Percentiles rank a stretch among this genome's conserved stretches.
Conservation (phyloP, 768 basidiomycete species). For the Cyathus striatus region DNA sequence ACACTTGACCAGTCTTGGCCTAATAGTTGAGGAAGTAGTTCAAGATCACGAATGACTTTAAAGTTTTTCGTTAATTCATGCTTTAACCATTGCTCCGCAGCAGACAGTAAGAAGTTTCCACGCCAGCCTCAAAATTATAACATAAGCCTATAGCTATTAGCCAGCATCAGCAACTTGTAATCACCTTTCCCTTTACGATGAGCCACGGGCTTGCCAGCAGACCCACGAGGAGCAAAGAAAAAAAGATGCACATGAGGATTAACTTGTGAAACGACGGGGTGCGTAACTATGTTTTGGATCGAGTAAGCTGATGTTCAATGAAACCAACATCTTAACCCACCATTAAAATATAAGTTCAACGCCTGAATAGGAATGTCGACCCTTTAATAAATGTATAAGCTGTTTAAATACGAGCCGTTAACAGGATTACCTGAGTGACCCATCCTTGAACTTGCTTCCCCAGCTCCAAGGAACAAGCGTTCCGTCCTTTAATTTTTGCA, state of each 20-base stretch:
- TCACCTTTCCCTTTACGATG: conserved; percentile 89
- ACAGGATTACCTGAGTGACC: conserved; percentile 64
- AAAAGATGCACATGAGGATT: conserved; percentile 92
- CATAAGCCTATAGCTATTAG: conserved; percentile 12
- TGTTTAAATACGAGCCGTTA: neutral
- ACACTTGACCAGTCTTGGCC: conserved; percentile 97
- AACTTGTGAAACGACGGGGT: conserved; percentile 91
- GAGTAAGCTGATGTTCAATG: conserved; percentile 2
- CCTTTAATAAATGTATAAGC: conserved; percentile 26
- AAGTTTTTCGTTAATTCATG: conserved; percentile 96
- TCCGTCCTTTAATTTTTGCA: conserved; percentile 85
- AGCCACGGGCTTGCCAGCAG: conserved; percentile 88
- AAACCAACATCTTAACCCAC: conserved; percentile 23
- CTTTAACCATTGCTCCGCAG: conserved; percentile 92
- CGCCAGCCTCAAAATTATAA: conserved; percentile 64
- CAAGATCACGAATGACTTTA: conserved; percentile 95
- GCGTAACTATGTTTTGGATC: conserved; percentile 53
- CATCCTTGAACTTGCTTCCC: conserved; percentile 93
- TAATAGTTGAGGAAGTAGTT: conserved; percentile 87
- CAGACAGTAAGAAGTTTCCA: conserved; percentile 89
- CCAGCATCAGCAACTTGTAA: conserved; percentile 1
- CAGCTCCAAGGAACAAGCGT: conserved; percentile 88
- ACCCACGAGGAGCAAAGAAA: conserved; percentile 89
- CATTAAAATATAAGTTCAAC: conserved; percentile 86
- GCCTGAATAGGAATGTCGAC: conserved; percentile 95